Evolutionary conservation across 495 filamentous ascomycete genomes (phyloP).

Genomic region (Parathielavia hyrcaniae): DNA sequence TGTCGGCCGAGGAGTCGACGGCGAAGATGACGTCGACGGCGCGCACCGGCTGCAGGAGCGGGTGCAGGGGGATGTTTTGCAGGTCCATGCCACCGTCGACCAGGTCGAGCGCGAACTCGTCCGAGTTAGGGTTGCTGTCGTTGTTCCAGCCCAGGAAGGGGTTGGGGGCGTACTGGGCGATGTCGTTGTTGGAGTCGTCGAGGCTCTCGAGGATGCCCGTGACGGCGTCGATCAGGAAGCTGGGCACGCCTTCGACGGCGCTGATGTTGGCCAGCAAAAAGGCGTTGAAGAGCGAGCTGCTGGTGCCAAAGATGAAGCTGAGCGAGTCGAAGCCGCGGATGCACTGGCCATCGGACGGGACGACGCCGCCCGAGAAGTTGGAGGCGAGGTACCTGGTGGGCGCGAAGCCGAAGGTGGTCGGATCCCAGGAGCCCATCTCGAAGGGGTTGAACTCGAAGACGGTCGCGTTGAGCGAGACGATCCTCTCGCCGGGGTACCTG

Average conservation of each 20-base stretch:
- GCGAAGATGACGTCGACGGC: constrained; percentile 89
- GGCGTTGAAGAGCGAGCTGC: constrained; percentile 81
- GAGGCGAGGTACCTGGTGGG: constrained; percentile 73
- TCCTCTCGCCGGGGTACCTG: constrained; percentile 56
- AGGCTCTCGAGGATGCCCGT: constrained; percentile 49
- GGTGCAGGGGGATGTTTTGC: constrained; percentile 84
- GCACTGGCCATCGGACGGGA: constrained; percentile 57
- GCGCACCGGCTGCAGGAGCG: constrained; percentile 72
- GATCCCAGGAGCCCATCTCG: constrained; percentile 81
- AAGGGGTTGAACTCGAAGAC: constrained; percentile 83
- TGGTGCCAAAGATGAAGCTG: constrained; percentile 85
- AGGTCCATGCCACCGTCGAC: constrained; percentile 83
- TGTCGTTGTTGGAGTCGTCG: constrained; percentile 59
- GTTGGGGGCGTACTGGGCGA: constrained; percentile 77
- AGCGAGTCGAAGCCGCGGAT: constrained; percentile 77
- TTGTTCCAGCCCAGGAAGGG: constrained; percentile 73
- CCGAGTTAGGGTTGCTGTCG: constrained; percentile 53
- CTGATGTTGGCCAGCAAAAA: constrained; percentile 55
- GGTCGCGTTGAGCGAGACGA: constrained; percentile 71
- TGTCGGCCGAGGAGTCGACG: constrained; percentile 81
- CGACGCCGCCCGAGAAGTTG: constrained; percentile 61
- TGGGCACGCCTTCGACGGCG: constrained; percentile 45
- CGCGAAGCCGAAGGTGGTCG: constrained; percentile 70
- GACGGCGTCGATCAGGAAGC: constrained; percentile 48
- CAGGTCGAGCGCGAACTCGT: constrained; percentile 56